Conservation (phyloP, 2,329 filamentous ascomycete genomes). For the Aplosporella prunicola region DNA sequence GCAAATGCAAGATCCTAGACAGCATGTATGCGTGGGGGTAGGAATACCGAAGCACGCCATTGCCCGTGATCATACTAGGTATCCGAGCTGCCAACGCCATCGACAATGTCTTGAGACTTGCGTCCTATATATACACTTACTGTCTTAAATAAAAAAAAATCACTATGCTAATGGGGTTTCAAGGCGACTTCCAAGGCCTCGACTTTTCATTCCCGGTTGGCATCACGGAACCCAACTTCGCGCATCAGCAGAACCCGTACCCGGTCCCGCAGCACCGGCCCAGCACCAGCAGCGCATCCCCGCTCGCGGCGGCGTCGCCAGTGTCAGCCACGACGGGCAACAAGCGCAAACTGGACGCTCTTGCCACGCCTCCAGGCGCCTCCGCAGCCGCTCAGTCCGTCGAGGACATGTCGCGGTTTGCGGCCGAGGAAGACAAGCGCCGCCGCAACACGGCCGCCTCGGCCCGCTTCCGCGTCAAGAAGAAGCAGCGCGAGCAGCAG, state of each 20-base stretch:
- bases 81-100: conserved; percentile 3
- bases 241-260: conserved; percentile 19
- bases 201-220: conserved; percentile 35
- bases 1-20: conserved; percentile 10
- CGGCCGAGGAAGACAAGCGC: conserved; percentile 45
- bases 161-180: conserved; percentile 13
- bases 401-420: conserved; percentile 38
- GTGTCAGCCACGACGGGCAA: conserved; percentile 22
- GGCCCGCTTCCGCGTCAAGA: conserved; percentile 45
- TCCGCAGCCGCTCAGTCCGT: conserved; percentile 24
- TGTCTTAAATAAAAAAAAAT: conserved; percentile 1
- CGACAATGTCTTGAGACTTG: conserved; percentile 8
- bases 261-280: conserved; percentile 18
- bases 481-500: conserved; percentile 45
- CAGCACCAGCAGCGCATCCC: conserved; percentile 20
- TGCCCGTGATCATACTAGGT: conserved; percentile 14
- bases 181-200: conserved; percentile 37
- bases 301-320: conserved; percentile 19
- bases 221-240: conserved; percentile 21
- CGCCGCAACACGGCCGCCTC: conserved; percentile 45
- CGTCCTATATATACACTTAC: too few relatives aligned
- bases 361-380: conserved; percentile 14
- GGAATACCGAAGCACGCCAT: conserved; percentile 28
- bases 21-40: conserved; percentile 6
- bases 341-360: conserved; percentile 38